Conservation (phyloP, 768 basidiomycete genomes). For the Hydnum rufescens region DNA sequence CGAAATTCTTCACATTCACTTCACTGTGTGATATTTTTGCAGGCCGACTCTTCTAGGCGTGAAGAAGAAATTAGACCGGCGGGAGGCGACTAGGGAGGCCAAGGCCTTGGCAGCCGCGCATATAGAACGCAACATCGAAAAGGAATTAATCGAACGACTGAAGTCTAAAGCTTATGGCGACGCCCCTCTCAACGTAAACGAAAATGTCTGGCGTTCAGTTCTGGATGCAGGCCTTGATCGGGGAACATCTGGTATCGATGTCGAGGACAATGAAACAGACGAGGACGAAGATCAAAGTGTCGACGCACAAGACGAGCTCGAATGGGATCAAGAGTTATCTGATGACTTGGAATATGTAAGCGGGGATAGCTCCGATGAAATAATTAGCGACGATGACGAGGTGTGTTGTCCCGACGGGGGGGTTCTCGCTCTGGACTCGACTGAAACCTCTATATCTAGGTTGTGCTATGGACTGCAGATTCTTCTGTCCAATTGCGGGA, state of each 20-base stretch:
- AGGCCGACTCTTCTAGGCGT: conserved; percentile 88
- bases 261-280: no score
- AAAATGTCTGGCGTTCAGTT: conserved; percentile 85
- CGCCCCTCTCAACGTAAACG: conserved; percentile 93
- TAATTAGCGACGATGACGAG: no score
- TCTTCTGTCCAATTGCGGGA: no score
- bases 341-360: no score
- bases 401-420: no score
- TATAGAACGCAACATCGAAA: conserved; percentile 86
- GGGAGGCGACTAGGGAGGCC: conserved; percentile 80
- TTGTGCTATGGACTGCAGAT: no score
- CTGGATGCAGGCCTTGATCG: no score
- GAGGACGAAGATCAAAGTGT: background rate
- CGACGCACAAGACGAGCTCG: background rate
- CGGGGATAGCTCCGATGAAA: no score
- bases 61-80: conserved; percentile 90
- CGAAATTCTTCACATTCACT: background rate
- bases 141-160: conserved; percentile 86
- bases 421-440: no score
- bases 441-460: no score
- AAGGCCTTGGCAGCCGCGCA: conserved; percentile 94
- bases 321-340: no score
- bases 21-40: background rate
- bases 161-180: conserved; percentile 97
- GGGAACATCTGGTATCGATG: no score